Conservation (phyloP, 1,139 yeast species). For the Suhomyces ambrosiae region DNA sequence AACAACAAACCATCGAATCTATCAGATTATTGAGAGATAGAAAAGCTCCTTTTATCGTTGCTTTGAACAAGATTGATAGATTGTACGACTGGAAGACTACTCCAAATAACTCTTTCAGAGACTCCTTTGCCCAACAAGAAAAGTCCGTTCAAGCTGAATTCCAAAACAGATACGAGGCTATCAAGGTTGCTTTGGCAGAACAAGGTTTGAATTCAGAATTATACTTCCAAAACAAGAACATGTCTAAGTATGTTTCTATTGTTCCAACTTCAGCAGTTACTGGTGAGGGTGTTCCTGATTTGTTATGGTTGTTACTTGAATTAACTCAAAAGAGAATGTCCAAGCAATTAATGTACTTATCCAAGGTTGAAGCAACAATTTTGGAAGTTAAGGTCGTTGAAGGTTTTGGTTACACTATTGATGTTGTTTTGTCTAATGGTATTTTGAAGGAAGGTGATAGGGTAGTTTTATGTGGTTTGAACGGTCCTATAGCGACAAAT, state of each 20-base stretch:
- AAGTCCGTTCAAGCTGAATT: conserved; percentile 90
- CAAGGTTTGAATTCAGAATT: conserved; percentile 98
- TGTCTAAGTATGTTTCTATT: conserved; percentile 90
- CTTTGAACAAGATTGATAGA: conserved; percentile 96
- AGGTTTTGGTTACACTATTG: conserved; percentile 98
- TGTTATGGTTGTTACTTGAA: conserved; percentile 92
- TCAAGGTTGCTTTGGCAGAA: conserved; percentile 90
- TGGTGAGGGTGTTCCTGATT: conserved; percentile 99
- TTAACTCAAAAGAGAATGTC: conserved; percentile 99
- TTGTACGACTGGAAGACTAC: conserved; percentile 88
- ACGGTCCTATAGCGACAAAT: conserved; percentile 98
- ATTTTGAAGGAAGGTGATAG: conserved; percentile 92
- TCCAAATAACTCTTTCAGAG: conserved; percentile 95
- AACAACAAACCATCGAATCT: conserved; percentile 95
- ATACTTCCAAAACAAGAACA: conserved; percentile 90
- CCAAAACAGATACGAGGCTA: conserved; percentile 81
- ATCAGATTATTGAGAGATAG: conserved; percentile 89
- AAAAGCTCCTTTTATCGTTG: conserved; percentile 97
- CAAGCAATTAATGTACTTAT: conserved; percentile 94
- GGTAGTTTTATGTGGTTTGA: conserved; percentile 93
- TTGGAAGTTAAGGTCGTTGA: conserved; percentile 98
- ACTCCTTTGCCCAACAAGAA: conserved; percentile 79
- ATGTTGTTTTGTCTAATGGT: conserved; percentile 96
- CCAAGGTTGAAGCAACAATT: conserved; percentile 92
- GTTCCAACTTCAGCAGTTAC: conserved; percentile 99